Evolutionary conservation across 352 stramenopile species (phyloP).

Genomic region (Globisporangium viniferum): DNA sequence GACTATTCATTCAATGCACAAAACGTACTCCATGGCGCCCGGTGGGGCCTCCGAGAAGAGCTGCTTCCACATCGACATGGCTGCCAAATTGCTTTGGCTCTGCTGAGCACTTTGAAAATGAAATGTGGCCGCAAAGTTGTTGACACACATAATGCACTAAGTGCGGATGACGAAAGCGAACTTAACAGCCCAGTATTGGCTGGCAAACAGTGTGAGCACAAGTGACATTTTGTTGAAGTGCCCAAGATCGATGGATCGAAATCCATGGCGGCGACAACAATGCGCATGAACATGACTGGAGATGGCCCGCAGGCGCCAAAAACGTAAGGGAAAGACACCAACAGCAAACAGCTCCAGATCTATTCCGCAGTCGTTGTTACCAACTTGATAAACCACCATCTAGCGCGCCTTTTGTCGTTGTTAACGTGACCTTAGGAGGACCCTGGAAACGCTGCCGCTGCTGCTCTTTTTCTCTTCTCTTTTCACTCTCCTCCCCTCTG

Average conservation of each 20-base stretch:
- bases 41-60: constrained; percentile 69
- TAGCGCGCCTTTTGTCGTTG: not conserved
- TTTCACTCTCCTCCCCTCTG: not conserved
- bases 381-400: not conserved
- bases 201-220: not conserved
- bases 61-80: constrained; percentile 56
- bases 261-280: not conserved
- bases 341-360: not conserved
- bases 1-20: not conserved
- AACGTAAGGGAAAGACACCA: not conserved
- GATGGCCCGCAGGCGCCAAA: not conserved
- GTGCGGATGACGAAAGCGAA: not conserved
- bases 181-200: not conserved
- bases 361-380: not conserved
- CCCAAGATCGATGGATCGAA: not conserved
- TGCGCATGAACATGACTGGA: no score
- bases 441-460: not conserved
- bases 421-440: not conserved
- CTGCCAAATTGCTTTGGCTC: not conserved
- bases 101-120: not conserved
- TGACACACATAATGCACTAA: not conserved
- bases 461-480: constrained; percentile 3
- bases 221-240: not conserved
- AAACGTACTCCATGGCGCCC: constrained; percentile 63
- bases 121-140: not conserved